Conservation (phyloP, 2,329 filamentous ascomycete species). For the Apiospora sp. region DNA sequence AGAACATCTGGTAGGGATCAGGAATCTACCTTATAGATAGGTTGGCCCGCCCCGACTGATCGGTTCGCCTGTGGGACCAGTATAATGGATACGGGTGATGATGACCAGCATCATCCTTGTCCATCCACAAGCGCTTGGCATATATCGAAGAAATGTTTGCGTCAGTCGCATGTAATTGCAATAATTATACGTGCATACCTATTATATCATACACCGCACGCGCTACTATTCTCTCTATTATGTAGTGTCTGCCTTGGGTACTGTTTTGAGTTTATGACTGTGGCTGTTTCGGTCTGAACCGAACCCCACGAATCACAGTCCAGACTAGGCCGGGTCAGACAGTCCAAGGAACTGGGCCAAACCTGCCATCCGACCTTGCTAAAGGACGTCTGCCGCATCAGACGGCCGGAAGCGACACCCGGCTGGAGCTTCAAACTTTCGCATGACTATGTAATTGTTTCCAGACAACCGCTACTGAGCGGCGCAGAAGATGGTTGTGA, state of each 20-base stretch:
- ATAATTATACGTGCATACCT: not conserved
- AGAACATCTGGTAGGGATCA: not conserved
- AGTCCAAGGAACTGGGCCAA: not conserved
- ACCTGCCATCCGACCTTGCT: slow-evolving; percentile 7
- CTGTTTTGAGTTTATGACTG: not conserved
- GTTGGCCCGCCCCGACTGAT: not conserved
- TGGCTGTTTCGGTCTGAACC: slow-evolving; percentile 10
- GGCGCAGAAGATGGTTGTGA: not conserved
- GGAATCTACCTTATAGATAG: not conserved
- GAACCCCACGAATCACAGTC: not conserved
- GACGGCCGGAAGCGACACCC: not conserved
- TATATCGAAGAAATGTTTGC: not conserved
- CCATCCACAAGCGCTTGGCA: not conserved
- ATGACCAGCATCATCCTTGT: not conserved
- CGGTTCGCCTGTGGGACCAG: not conserved
- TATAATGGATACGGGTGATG: not conserved
- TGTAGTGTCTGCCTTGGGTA: not conserved
- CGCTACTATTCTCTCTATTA: not conserved
- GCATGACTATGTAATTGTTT: slow-evolving; percentile 1
- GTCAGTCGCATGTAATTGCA: not conserved
- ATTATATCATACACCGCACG: not conserved
- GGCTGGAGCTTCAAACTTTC: slow-evolving; percentile 1
- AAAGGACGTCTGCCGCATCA: not conserved
- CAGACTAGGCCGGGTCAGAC: not conserved
- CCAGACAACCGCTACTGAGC: not conserved